Evolutionary conservation across 208 protist species (phyloP).

Genomic region (Acanthamoeba royreba): DNA sequence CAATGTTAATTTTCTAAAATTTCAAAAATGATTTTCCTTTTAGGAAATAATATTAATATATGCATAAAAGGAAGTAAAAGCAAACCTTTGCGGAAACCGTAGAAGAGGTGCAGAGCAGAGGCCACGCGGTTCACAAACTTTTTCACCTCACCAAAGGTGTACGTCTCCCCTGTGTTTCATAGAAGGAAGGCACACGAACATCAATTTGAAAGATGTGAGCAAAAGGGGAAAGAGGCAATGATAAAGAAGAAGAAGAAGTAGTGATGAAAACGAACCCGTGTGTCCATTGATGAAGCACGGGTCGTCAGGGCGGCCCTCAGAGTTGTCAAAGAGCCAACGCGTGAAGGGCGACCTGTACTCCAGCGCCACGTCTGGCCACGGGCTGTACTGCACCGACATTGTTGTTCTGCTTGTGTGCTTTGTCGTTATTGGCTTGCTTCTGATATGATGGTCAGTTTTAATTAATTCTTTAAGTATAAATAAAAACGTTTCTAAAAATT

Average conservation of each 20-base stretch:
- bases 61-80: background rate
- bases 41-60: background rate
- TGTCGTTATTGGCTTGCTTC: too few relatives aligned
- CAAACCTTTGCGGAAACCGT: background rate
- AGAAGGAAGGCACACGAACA: background rate
- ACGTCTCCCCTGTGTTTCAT: background rate
- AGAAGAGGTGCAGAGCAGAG: background rate
- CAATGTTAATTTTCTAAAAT: background rate
- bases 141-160: background rate
- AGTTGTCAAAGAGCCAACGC: background rate
- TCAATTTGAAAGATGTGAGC: background rate
- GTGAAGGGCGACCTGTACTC: background rate
- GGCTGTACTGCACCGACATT: background rate
- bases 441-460: too few relatives aligned
- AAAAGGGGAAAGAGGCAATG: background rate
- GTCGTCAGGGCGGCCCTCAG: background rate
- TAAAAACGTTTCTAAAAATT: too few relatives aligned
- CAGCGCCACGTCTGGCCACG: background rate
- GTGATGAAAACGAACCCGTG: background rate
- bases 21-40: background rate
- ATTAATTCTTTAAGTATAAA: too few relatives aligned
- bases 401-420: background rate
- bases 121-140: background rate
- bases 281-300: background rate
- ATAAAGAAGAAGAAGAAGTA: background rate